These are phyloP conservation scores for Erysimum cheiranthoides DNA, from an alignment of 345 rosid species.

Conservation along the genomic window DNA sequence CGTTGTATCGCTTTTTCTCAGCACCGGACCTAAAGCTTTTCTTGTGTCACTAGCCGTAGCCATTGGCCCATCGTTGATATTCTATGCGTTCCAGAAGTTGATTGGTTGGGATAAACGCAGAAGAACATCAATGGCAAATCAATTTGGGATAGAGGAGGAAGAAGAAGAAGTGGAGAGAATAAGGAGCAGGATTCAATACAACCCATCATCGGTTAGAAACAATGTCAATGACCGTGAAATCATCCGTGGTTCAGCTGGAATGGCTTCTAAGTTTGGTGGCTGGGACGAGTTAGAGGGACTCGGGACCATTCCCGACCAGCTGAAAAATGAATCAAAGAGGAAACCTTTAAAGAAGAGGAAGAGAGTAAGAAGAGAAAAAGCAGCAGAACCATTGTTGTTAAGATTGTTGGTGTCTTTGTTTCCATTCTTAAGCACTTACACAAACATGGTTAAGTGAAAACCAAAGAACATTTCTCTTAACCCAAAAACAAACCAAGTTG, in stretches of 20 bases:
- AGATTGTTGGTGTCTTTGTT: slow-evolving; percentile 48
- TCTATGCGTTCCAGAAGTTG: slow-evolving; percentile 44
- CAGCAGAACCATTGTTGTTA: slow-evolving; percentile 42
- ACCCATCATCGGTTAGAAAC: slow-evolving; percentile 27
- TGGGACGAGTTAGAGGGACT: slow-evolving; percentile 43
- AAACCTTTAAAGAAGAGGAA: slow-evolving; percentile 27
- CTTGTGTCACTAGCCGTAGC: slow-evolving; percentile 41
- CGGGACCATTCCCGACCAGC: slow-evolving; percentile 2
- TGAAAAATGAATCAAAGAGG: slow-evolving; percentile 10
- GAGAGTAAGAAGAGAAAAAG: slow-evolving; percentile 36
- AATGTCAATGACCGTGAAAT: slow-evolving; percentile 18
- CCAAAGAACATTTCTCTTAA: background rate
- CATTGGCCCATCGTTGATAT: slow-evolving; percentile 37
- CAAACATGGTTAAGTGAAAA: slow-evolving; percentile 39
- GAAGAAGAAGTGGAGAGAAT: slow-evolving; percentile 13
- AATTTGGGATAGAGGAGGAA: slow-evolving; percentile 18
- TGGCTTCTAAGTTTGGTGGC: slow-evolving; percentile 46
- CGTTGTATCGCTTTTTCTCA: slow-evolving; percentile 41
- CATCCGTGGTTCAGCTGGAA: slow-evolving; percentile 19
- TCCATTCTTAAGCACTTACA: slow-evolving; percentile 46
- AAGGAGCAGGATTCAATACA: slow-evolving; percentile 28
- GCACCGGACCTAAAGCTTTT: slow-evolving; percentile 49
- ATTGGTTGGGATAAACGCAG: slow-evolving; percentile 41
- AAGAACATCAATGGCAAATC: slow-evolving; percentile 27
- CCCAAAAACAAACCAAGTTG: background rate